Evolutionary conservation across 1,284 basidiomycete species (phyloP), one percentile per base, ranked within the genome.

Genomic region (Sphaerobolus stellatus): DNA sequence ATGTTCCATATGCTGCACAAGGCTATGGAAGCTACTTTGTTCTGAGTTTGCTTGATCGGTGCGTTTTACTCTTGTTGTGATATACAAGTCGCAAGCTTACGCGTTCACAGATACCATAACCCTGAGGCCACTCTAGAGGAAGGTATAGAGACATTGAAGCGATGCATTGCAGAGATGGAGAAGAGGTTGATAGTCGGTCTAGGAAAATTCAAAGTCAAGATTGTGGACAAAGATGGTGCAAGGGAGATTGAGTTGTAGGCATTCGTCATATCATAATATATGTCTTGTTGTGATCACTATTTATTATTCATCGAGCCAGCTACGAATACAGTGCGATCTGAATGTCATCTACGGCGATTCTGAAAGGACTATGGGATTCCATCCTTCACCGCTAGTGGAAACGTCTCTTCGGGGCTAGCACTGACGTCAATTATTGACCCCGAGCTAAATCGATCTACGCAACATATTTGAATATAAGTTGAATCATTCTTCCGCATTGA

Each of bases 11-110:
- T 69, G 95, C 87, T 6, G 94, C 94, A 0, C 96, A 98, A 68
- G 97, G 96, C 1, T 95, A 98, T 68, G 96, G 94, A 34, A 84
- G 88, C 57, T 96, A 95, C 74, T 96, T 99, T 69, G 88, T 86
- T 20, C 76, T 98, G 64, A 88, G 89, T 81, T 91, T 95, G 65
- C 80, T 99, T 59, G 96, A 99, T 68, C 80, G 90, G 85, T 94
- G 70, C 55, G 81, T 43, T 43, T 43, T 43, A 14, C 20, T 43
- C 20, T 18, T 43, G 28, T 14, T 18, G 22, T 18, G 22, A 43
- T 43, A 43, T 36, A 11, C 18, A 36, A 36, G 18, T 11, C 11
- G 18, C 11, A 36, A 36, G 18, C 11, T 11, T 11, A 36, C 33
- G 11, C 22, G 28, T 43, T 43, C 13, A 43, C 41, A 43, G 41